Base-by-base conservation (phyloP, 768 basidiomycete species). In the Suillus alpinus region DNA sequence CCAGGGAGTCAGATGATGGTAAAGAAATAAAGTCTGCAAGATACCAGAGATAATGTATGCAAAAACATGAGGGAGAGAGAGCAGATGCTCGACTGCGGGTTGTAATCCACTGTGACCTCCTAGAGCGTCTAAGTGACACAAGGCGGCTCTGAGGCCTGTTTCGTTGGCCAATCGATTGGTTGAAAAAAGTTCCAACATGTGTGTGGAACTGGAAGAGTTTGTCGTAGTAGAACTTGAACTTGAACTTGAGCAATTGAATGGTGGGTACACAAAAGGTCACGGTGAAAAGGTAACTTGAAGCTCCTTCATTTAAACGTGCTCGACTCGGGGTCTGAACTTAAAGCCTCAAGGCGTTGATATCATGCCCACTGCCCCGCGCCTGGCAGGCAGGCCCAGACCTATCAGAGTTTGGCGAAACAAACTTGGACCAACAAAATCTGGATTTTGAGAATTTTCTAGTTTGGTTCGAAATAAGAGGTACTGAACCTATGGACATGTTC, bases 1-100 rank as follows among this genome's bases (percentile, higher is more conserved):
- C 16, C 34, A 26, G 2, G 6, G 29, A 23, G 0, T 39, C 65
- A 52, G 61, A 58, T 13, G 34, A 14, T 34, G 6, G 40, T 12
- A 10, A n/a, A 0, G 18, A 29, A 5, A n/a, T 0, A 6, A 46
- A 12, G n/a, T n/a, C 18, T 47, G 4, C 9, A 18, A 61, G 66
- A 55, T 57, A 69, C 73, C 60, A 1, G 74, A 75, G 3, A 73
- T 20, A 1, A 75, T n/a, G 14, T 66, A 72, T 7, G 70, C 68
- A 1, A 74, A 75, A 9, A 74, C 63, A 9, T 60, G 40, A 0
- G 71, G 66, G 3, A 64, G 34, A 4, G 68, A 66, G 37, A 73
- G 66, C 58, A 75, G 62, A 56, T 71, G 64, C 59, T 66, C 67
- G 23, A 72, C 13, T 59, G 69, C 61, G 64, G 67, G 62, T 59